Conservation (phyloP, 2,329 filamentous ascomycete genomes). For the Spiromastix sp. region DNA sequence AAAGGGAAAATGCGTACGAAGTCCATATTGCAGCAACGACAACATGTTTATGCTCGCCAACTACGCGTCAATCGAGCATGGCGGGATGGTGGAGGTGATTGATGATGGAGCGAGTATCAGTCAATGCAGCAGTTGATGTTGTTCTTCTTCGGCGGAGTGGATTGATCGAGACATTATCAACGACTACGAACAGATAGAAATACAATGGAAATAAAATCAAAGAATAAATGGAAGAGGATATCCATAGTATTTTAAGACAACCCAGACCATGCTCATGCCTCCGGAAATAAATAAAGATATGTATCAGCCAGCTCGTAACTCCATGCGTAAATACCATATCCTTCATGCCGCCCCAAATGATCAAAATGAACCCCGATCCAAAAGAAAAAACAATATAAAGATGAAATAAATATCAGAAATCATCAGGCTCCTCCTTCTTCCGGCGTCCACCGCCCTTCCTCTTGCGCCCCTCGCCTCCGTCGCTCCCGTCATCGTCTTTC, state of each 20-base stretch:
- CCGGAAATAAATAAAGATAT: too few relatives aligned
- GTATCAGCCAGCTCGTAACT: too few relatives aligned
- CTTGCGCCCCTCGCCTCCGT: constrained; percentile 35
- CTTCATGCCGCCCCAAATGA: background rate
- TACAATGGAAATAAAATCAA: background rate
- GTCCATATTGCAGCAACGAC: constrained; percentile 24
- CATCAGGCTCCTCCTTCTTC: constrained; percentile 32
- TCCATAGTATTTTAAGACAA: background rate
- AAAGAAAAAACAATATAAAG: background rate
- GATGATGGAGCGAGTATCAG: background rate
- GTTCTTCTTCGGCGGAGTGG: too few relatives aligned
- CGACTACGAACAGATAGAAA: too few relatives aligned
- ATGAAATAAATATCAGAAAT: constrained; percentile 7
- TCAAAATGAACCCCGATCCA: background rate
- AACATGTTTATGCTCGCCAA: constrained; percentile 3
- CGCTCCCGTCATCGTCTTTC: constrained; percentile 34
- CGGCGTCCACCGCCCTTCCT: constrained; percentile 33
- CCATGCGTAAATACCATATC: too few relatives aligned
- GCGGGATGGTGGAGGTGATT: background rate
- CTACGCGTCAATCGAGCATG: background rate
- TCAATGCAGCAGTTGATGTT: background rate
- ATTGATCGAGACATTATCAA: too few relatives aligned
- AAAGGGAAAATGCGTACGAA: constrained; percentile 28
- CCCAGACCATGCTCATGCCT: too few relatives aligned
- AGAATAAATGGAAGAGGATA: background rate